A percentile compares a stretch with the other conserved stretches of the same genome.
Conservation (phyloP, 78 protist genomes). For the slime mould (Dictyostelium discoideum) region DNA sequence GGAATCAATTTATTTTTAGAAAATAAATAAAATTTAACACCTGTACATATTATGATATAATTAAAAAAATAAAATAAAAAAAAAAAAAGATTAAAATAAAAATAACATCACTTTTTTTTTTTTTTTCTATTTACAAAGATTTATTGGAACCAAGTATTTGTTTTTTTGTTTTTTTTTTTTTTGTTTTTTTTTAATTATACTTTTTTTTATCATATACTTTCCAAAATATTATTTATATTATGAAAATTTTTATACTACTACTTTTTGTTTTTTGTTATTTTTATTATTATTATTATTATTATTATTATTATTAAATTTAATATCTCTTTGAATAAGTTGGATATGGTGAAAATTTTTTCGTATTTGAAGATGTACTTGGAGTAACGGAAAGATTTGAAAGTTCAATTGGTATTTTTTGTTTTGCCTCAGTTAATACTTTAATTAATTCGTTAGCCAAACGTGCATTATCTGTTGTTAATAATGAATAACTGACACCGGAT, state of each 20-base stretch:
- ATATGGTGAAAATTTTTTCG: neutral
- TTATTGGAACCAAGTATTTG: neutral
- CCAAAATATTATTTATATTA: neutral
- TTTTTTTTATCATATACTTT: neutral
- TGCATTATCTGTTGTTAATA: constrained; percentile 80
- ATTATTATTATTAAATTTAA: neutral
- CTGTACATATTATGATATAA: neutral
- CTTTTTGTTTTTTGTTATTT: neutral
- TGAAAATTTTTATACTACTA: neutral
- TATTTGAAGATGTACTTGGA: neutral
- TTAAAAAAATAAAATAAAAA: neutral
- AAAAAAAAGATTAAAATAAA: no score
- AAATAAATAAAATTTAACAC: neutral
- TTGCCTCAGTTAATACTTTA: constrained; percentile 82
- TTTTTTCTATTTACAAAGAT: neutral
- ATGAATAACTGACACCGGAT: constrained; percentile 92
- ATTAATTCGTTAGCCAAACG: constrained; percentile 71
- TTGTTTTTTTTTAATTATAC: neutral
- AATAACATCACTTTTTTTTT: neutral
- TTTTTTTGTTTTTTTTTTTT: no score
- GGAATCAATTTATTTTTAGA: neutral
- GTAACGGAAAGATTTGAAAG: neutral
- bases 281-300: no score
- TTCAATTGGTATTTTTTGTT: constrained; percentile 83
- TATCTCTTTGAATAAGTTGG: neutral